These are phyloP conservation scores for Neurospora sp. DNA, from an alignment of 2,329 filamentous ascomycete genomes.

Conservation along the genomic window DNA sequence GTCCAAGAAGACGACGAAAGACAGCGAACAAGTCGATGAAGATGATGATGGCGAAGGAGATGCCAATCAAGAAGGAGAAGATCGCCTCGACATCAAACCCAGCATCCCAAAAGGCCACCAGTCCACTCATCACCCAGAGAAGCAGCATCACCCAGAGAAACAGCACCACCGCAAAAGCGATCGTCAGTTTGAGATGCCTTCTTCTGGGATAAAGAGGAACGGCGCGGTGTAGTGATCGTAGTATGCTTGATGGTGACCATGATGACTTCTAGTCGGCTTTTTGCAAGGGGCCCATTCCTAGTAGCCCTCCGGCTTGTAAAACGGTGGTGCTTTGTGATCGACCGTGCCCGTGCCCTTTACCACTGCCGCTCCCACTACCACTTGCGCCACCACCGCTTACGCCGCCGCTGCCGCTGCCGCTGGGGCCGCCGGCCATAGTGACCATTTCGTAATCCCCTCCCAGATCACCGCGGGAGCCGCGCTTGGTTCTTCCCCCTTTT, in stretches of 20 bases:
- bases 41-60: neutral
- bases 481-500: slow-evolving; percentile 32
- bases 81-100: neutral
- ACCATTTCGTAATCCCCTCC: slow-evolving; percentile 59
- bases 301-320: neutral
- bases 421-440: slow-evolving; percentile 24
- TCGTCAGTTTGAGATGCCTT: neutral
- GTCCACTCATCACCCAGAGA: neutral
- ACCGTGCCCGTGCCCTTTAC: neutral
- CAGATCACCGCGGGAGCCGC: slow-evolving; percentile 29
- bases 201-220: neutral
- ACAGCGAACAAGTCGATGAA: neutral
- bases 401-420: neutral
- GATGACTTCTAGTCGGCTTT: neutral
- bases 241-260: neutral
- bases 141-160: no score
- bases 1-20: neutral
- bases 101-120: neutral
- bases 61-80: neutral
- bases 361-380: neutral
- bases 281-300: neutral
- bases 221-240: neutral
- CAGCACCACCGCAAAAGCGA: neutral
- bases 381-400: neutral
- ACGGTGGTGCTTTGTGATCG: neutral